Evolutionary conservation across 805 yeast genomes (phyloP), one percentile per base, ranked within the genome.

Genomic region (Candida hungchunana): DNA sequence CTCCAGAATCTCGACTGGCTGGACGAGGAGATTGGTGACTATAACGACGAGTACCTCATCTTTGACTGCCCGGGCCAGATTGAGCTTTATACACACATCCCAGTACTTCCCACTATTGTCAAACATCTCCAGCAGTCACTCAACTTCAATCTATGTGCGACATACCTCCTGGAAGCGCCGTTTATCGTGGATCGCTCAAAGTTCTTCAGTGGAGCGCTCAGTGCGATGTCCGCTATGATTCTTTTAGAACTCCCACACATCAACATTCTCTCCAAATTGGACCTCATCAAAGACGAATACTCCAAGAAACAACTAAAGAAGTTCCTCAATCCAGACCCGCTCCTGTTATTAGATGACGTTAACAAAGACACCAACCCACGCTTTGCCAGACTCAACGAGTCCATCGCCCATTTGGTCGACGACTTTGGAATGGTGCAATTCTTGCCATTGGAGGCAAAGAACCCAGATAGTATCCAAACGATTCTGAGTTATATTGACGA

Each of bases 401-500:
- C 89, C 12, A 88, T 93, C 48, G 96, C 97, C 0, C 79, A 82
- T 44, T 66, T 93, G 47, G 94, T 89, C 23, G 97, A 93, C 55
- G 99, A 93, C 53, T 93, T 93, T 58, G 98, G 98, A 6, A 93
- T 93, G 99, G 97, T 93, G 3, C 97, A 93, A 57, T 93, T 88
- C 55, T 64, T 93, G 46, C 97, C 98, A 0, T 68, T 93, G 44
- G 94, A 88, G 54, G 77, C 86, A 8, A 82, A 79, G 30, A 73
- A 76, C 41, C 78, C 87, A 31, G 86, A 79, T 28, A 75, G 87
- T 31, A 81, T 93, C 16, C 76, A 81, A 10, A 80, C 88, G 0
- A 90, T 93, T 36, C 67, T 93, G 47, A 82, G 95, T 54, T 88
- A 88, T 57, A 84, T 93, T 16, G 99, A 93, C 55, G 98, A 93